Conservation (phyloP, 768 basidiomycete species). For the Tricholoma furcatifolium region DNA sequence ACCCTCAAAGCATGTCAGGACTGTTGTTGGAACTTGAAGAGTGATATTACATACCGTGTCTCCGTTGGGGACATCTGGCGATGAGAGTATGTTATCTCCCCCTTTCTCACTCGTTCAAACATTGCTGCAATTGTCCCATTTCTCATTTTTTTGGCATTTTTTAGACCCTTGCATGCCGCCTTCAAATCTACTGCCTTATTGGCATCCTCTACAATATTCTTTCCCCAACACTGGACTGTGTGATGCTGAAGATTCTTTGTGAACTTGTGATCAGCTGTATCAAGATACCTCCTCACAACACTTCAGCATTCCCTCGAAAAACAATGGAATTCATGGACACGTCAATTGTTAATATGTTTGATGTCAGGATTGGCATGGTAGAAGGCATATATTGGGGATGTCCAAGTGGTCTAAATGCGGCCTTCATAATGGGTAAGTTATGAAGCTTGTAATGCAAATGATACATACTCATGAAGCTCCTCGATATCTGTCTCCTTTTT, state of each 20-base stretch:
- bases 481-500: not conserved
- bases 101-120: slow-evolving; percentile 29
- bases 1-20: not conserved
- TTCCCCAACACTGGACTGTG: slow-evolving; percentile 29
- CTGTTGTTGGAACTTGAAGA: not conserved
- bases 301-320: slow-evolving; percentile 15
- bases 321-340: slow-evolving; percentile 28
- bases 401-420: slow-evolving; percentile 20
- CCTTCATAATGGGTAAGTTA: too few species aligned
- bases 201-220: slow-evolving; percentile 17
- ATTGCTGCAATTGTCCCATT: slow-evolving; percentile 22
- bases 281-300: slow-evolving; percentile 21
- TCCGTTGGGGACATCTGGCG: slow-evolving; percentile 17
- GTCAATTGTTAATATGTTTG: slow-evolving; percentile 12
- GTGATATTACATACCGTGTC: slow-evolving; percentile 9
- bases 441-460: too few species aligned
- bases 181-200: slow-evolving; percentile 7
- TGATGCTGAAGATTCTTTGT: slow-evolving; percentile 29
- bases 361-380: slow-evolving; percentile 19
- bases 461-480: not conserved
- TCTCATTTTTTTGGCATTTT: slow-evolving; percentile 7
- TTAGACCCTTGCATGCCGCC: slow-evolving; percentile 5
- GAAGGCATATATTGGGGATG: slow-evolving; percentile 30
- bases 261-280: slow-evolving; percentile 25
- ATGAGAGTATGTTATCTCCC: slow-evolving; percentile 27